Percentiles rank a stretch among this genome's conserved stretches.
These are phyloP conservation scores for Monosporascus sp. DNA, from an alignment of 2,329 filamentous ascomycete genomes.

Conservation along the genomic window DNA sequence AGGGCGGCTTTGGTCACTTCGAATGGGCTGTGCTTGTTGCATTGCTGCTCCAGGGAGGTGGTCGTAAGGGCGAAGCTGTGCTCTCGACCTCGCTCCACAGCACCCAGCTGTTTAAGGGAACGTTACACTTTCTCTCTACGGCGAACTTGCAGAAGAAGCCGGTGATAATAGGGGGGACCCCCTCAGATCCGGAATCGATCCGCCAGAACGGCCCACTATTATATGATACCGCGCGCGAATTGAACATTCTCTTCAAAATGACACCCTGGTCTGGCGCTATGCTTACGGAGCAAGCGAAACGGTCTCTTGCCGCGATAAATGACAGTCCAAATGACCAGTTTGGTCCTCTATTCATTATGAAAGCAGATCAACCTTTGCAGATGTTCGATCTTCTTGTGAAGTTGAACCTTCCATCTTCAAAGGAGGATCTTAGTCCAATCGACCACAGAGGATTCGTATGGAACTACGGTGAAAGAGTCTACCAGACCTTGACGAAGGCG, in stretches of 20 bases:
- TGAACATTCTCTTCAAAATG: constrained; percentile 92
- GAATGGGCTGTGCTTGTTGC: constrained; percentile 84
- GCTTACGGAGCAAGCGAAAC: constrained; percentile 68
- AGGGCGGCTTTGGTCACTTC: constrained; percentile 86
- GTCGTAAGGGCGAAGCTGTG: constrained; percentile 62
- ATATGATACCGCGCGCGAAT: constrained; percentile 67
- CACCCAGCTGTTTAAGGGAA: constrained; percentile 92
- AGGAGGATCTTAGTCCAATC: constrained; percentile 17
- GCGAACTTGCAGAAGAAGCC: constrained; percentile 67
- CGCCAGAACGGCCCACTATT: constrained; percentile 58
- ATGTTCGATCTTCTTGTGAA: constrained; percentile 47
- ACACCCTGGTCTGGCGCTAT: constrained; percentile 72
- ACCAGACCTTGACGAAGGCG: constrained; percentile 62
- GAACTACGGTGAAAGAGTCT: constrained; percentile 51
- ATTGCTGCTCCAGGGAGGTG: constrained; percentile 73
- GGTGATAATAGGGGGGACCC: constrained; percentile 45
- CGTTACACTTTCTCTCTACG: constrained; percentile 77
- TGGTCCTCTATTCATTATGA: constrained; percentile 73
- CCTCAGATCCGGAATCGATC: constrained; percentile 34
- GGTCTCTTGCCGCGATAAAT: constrained; percentile 69
- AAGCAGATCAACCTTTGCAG: constrained; percentile 48
- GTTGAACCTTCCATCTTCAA: constrained; percentile 20
- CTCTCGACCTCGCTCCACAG: constrained; percentile 79
- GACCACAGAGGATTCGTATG: constrained; percentile 40
- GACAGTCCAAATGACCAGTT: constrained; percentile 75